Evolutionary conservation across 2,329 filamentous ascomycete genomes (phyloP).

Genomic region (Elsinoe australis): DNA sequence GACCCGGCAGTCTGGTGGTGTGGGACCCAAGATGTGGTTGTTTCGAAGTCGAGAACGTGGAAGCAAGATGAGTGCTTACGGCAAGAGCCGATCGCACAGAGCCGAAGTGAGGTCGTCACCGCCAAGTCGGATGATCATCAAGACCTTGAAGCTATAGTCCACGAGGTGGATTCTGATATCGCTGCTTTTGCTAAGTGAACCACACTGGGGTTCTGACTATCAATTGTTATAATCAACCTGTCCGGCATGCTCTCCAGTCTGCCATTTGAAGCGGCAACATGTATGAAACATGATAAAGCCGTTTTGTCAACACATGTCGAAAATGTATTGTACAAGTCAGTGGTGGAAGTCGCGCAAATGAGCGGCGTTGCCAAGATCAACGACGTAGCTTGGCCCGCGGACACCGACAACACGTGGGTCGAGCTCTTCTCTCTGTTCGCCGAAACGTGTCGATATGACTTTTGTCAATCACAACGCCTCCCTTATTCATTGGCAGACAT

Average conservation of each 20-base stretch:
- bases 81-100: too few species aligned
- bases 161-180: neutral
- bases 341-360: neutral
- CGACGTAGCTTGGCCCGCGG: conserved; percentile 1
- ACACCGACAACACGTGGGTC: conserved; percentile 7
- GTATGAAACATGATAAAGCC: neutral
- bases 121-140: neutral
- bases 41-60: too few species aligned
- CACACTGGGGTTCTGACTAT: neutral
- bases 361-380: conserved; percentile 2
- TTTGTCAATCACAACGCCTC: neutral
- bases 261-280: neutral
- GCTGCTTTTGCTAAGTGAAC: neutral
- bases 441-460: neutral
- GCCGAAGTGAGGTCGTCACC: conserved; percentile 9
- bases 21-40: too few species aligned
- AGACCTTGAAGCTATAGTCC: neutral
- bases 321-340: neutral
- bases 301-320: neutral
- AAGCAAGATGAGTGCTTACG: too few species aligned
- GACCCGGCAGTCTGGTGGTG: too few species aligned
- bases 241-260: neutral
- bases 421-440: neutral
- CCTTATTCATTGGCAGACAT: neutral
- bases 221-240: neutral